Conservation (phyloP, 2,329 filamentous ascomycete genomes). For the Beauveria brongniartii region DNA sequence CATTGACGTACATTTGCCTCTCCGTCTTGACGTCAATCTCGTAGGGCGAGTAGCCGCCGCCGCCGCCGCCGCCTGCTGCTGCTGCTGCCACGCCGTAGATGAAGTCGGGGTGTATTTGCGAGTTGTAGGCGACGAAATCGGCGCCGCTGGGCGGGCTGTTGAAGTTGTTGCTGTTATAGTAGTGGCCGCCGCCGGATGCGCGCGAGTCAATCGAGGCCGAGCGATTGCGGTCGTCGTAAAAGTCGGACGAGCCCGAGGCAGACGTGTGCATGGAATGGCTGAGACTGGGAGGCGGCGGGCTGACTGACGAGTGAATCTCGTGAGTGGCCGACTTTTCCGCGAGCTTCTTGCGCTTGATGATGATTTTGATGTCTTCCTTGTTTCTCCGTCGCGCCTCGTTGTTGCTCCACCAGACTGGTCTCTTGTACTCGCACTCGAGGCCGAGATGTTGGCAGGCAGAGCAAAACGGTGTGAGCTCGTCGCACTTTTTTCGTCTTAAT, state of each 20-base stretch:
- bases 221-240: constrained; percentile 56
- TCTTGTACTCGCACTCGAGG: constrained; percentile 89
- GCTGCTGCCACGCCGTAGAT: constrained; percentile 41
- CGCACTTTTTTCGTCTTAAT: constrained; percentile 61
- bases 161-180: constrained; percentile 56
- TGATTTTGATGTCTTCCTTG: constrained; percentile 93
- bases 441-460: constrained; percentile 66
- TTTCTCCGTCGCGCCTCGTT: constrained; percentile 75
- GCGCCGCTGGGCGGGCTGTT: constrained; percentile 49
- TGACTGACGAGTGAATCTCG: constrained; percentile 45
- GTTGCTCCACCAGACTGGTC: constrained; percentile 96
- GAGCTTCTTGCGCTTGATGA: constrained; percentile 95
- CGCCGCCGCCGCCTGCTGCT: too few species aligned
- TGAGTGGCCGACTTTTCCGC: constrained; percentile 66
- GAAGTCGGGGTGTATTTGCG: constrained; percentile 54
- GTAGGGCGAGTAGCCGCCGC: constrained; percentile 62
- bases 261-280: constrained; percentile 77
- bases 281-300: constrained; percentile 63
- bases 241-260: constrained; percentile 59
- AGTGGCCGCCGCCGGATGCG: constrained; percentile 46
- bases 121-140: constrained; percentile 55
- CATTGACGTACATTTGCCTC: constrained; percentile 86
- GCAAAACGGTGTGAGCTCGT: constrained; percentile 55
- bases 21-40: constrained; percentile 96
- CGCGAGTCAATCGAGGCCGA: constrained; percentile 76